These are phyloP conservation scores for Wickerhamiella qilinensis DNA, from an alignment of 805 yeast species.

Conservation along the genomic window DNA sequence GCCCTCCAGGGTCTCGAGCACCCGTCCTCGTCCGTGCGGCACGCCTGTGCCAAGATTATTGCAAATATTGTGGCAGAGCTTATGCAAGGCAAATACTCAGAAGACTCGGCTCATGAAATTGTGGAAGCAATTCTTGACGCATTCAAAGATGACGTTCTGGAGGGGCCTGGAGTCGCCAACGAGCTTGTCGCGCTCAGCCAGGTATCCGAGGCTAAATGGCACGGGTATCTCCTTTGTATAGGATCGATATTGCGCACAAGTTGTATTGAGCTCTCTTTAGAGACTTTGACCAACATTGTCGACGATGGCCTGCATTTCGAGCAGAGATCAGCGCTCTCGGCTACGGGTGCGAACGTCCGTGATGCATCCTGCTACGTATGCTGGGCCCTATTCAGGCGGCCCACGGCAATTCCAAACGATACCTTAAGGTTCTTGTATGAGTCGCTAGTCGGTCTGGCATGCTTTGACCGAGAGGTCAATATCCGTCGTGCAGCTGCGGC, in stretches of 20 bases:
- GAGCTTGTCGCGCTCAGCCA: slow-evolving; percentile 16
- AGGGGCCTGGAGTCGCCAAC: slow-evolving; percentile 3
- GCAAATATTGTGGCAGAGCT: slow-evolving; percentile 29
- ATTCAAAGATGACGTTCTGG: slow-evolving; percentile 12
- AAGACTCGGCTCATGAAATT: slow-evolving; percentile 18
- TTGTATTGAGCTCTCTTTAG: not conserved
- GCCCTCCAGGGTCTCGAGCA: slow-evolving; percentile 2
- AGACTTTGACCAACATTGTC: slow-evolving; percentile 7
- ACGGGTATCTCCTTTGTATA: slow-evolving; percentile 39
- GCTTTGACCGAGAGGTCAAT: slow-evolving; percentile 59
- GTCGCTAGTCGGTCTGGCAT: slow-evolving; percentile 34
- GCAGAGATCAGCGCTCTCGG: slow-evolving; percentile 34
- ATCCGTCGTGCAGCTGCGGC: slow-evolving; percentile 75
- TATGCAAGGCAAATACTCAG: slow-evolving; percentile 15
- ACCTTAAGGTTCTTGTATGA: slow-evolving; percentile 12
- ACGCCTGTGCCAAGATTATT: slow-evolving; percentile 38
- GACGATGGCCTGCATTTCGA: slow-evolving; percentile 36
- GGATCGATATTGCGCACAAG: slow-evolving; percentile 30
- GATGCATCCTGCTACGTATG: slow-evolving; percentile 72
- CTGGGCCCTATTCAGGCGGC: slow-evolving; percentile 56
- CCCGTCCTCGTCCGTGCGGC: slow-evolving; percentile 8
- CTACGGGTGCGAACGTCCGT: slow-evolving; percentile 52
- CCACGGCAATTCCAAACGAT: slow-evolving; percentile 12
- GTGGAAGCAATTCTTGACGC: slow-evolving; percentile 18
- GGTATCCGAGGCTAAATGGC: slow-evolving; percentile 31